phyloP scores from a whole-genome alignment of 2,329 filamentous ascomycete species.

The Arthrinium phaeospermum region DNA sequence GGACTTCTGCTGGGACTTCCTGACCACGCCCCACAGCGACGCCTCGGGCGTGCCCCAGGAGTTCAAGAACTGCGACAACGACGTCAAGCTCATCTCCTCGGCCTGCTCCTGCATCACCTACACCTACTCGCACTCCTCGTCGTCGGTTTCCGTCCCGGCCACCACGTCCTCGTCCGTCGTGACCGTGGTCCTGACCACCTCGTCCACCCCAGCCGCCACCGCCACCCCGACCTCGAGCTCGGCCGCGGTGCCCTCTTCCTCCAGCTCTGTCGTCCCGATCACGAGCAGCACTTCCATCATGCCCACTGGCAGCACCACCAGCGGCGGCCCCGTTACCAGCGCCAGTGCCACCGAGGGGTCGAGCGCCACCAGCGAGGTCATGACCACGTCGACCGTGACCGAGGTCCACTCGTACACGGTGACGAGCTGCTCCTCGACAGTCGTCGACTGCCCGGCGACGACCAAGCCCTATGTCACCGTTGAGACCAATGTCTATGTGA shows the following conservation, averaged over 20 bases:
- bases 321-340: not conserved
- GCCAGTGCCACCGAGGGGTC: not conserved
- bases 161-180: not conserved
- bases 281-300: not conserved
- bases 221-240: not conserved
- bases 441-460: constrained; percentile 21
- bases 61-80: constrained; percentile 1
- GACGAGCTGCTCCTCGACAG: not conserved
- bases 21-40: not conserved
- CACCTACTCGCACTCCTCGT: constrained; percentile 1
- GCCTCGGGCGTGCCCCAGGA: not conserved
- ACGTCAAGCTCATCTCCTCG: constrained; percentile 11
- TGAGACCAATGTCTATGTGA: constrained; percentile 13
- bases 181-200: constrained; percentile 1
- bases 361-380: not conserved
- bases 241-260: not conserved
- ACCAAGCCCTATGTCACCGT: constrained; percentile 16
- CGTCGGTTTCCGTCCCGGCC: not conserved
- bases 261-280: not conserved
- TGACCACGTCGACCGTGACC: constrained; percentile 18
- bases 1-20: constrained; percentile 15
- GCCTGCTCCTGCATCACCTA: constrained; percentile 17
- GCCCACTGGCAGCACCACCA: not conserved
- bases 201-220: not conserved
- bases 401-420: not conserved